These are phyloP conservation scores for Chlorophyllum brunneum DNA, from an alignment of 768 basidiomycete genomes.

Conservation along the genomic window DNA sequence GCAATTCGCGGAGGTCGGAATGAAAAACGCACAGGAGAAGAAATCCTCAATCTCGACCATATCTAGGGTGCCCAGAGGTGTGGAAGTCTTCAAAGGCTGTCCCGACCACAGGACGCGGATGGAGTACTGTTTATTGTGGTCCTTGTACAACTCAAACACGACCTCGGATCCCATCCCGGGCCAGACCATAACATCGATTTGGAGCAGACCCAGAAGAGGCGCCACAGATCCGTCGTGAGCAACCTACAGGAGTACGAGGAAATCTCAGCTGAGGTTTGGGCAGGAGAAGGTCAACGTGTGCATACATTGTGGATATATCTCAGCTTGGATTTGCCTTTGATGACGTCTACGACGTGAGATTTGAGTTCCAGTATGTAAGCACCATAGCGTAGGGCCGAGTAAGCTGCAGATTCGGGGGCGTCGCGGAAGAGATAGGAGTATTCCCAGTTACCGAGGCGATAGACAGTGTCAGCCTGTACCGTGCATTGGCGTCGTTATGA, in stretches of 20 bases:
- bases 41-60: slow-evolving; percentile 40
- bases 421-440: slow-evolving; percentile 50
- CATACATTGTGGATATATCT: slow-evolving; percentile 42
- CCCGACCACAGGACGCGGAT: slow-evolving; percentile 51
- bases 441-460: slow-evolving; percentile 58
- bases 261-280: background rate
- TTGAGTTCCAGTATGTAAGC: slow-evolving; percentile 44
- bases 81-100: slow-evolving; percentile 45
- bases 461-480: slow-evolving; percentile 44
- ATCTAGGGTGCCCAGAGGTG: slow-evolving; percentile 41
- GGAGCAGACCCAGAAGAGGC: slow-evolving; percentile 44
- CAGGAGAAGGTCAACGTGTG: background rate
- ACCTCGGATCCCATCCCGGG: slow-evolving; percentile 42
- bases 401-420: slow-evolving; percentile 38
- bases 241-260: slow-evolving; percentile 22
- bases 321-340: slow-evolving; percentile 32
- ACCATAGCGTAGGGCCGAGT: slow-evolving; percentile 41
- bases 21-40: slow-evolving; percentile 34
- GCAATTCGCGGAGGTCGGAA: too few relatives aligned
- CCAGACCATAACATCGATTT: slow-evolving; percentile 50
- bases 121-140: slow-evolving; percentile 21
- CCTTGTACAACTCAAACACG: slow-evolving; percentile 43
- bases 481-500: background rate
- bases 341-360: slow-evolving; percentile 33
- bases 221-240: slow-evolving; percentile 51